A percentile compares a stretch with the other conserved stretches of the same genome.
phyloP scores from a whole-genome alignment of 768 basidiomycete genomes.

The Harrya chromipes region DNA sequence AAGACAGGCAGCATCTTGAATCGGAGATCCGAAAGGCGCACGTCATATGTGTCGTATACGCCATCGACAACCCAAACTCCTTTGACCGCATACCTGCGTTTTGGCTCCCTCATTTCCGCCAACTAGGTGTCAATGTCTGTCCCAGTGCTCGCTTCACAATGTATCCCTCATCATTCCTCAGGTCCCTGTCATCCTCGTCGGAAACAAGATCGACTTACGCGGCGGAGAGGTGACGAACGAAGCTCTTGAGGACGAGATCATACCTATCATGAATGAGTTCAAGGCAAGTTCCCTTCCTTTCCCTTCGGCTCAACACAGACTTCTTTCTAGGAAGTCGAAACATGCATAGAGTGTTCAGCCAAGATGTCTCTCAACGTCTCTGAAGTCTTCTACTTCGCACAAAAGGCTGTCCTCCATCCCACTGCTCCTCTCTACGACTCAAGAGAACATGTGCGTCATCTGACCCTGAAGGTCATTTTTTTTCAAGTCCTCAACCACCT shows the following conservation, averaged over 20 bases:
- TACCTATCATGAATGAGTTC: conserved; percentile 98
- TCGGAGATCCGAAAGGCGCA: conserved; percentile 96
- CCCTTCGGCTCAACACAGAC: conserved; percentile 4
- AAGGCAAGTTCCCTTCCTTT: conserved; percentile 54
- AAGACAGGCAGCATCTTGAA: conserved; percentile 86
- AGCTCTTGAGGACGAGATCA: conserved; percentile 89
- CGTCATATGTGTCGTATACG: conserved; percentile 97
- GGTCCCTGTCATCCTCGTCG: conserved; percentile 96
- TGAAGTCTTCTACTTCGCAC: conserved; percentile 97
- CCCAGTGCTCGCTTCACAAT: not conserved
- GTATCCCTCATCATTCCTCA: conserved; percentile 30
- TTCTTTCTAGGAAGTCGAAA: conserved; percentile 84
- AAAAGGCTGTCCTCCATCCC: conserved; percentile 95
- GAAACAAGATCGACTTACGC: conserved; percentile 96
- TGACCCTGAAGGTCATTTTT: conserved; percentile 1
- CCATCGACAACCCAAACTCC: conserved; percentile 93
- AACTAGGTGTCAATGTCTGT: conserved; percentile 91
- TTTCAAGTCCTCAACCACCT: conserved; percentile 8
- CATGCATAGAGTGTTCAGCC: conserved; percentile 97
- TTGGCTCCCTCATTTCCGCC: conserved; percentile 94
- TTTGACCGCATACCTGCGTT: conserved; percentile 98
- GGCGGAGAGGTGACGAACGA: conserved; percentile 94
- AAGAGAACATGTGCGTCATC: conserved; percentile 76
- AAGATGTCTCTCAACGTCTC: conserved; percentile 88
- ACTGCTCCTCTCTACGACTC: conserved; percentile 97